Base-by-base conservation (phyloP, 768 basidiomycete species). In the Rhizopogon sp. region DNA sequence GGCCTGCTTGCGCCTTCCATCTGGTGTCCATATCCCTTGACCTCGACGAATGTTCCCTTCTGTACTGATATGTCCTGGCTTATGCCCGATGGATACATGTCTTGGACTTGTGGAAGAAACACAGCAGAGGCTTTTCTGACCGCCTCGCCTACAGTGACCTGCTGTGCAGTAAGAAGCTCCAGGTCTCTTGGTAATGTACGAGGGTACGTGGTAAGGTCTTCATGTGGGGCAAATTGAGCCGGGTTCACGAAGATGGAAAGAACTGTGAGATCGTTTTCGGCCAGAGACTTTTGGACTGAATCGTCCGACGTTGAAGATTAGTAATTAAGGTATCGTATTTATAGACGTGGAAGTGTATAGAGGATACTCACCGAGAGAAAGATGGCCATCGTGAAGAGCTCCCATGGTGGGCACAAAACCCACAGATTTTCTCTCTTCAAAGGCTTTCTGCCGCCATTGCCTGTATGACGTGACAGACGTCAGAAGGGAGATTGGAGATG, bases 321-420 rank as follows among this genome's bases (percentile, higher is more conserved):
- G 44, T 57, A 54, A 53, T 53, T 16, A 25, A 37, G n/a, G 35
- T 54, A 40, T 17, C 14, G 35, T 54, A 40, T 17, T 16, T 37
- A 40, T 39, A 40, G 2, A 53, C 5, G 20, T 8, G 16, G 39
- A 50, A 35, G 50, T 49, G 25, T n/a, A 29, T 37, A 11, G 29
- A 51, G n/a, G 64, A 82, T 29, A 58, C 84, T 58, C 61, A 97
- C 96, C 90, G 37, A 99, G 84, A 52, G 89, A 83, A 42, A 98
- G 76, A 68, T 98, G 97, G 1, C 97, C 97, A 8, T 88, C 84
- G 67, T 99, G 97, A 42, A 99, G 72, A 2, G 96, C 96, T 20
- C 96, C 96, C 96, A 98, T 98, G 10, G 97, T 99, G 0, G 97
- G 83, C n/a, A 99, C 93, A 56, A 90, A 91, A 0, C 97, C 97